phyloP scores from a whole-genome alignment of 108 stramenopile species.

The Skeletonema grethae region DNA sequence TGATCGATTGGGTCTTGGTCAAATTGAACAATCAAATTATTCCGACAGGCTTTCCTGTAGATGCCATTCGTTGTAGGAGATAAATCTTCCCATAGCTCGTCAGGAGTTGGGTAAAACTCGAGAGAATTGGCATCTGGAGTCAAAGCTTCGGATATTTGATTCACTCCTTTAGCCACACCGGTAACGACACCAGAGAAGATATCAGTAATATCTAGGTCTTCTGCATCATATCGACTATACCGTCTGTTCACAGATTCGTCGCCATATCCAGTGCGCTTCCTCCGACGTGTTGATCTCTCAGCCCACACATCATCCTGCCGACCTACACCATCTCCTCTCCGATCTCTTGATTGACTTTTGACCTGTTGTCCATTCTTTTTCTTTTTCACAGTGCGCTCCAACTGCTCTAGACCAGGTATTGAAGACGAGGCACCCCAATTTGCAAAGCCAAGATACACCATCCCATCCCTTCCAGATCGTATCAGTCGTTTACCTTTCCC shows the following conservation, averaged over 20 bases:
- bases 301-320: conserved; percentile 39
- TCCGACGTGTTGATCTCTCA: conserved; percentile 37
- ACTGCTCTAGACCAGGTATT: conserved; percentile 41
- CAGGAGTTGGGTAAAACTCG: conserved; percentile 79
- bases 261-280: conserved; percentile 12
- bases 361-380: background rate
- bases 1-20: conserved; percentile 83
- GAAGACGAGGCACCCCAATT: conserved; percentile 46
- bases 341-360: background rate
- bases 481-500: conserved; percentile 43
- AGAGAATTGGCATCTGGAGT: conserved; percentile 67
- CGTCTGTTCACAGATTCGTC: conserved; percentile 4
- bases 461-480: conserved; percentile 44
- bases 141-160: conserved; percentile 52
- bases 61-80: conserved; percentile 28
- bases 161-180: conserved; percentile 45
- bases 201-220: conserved; percentile 72
- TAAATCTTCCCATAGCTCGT: conserved; percentile 75
- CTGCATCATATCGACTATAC: conserved; percentile 35
- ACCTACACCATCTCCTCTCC: conserved; percentile 20
- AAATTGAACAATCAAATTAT: conserved; percentile 85
- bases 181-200: conserved; percentile 56
- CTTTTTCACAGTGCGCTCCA: conserved; percentile 33
- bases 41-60: conserved; percentile 48
- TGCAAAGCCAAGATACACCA: conserved; percentile 48